These are phyloP conservation scores for Diplotaxis tenuifolia DNA, from an alignment of 345 rosid species.

Conservation along the genomic window DNA sequence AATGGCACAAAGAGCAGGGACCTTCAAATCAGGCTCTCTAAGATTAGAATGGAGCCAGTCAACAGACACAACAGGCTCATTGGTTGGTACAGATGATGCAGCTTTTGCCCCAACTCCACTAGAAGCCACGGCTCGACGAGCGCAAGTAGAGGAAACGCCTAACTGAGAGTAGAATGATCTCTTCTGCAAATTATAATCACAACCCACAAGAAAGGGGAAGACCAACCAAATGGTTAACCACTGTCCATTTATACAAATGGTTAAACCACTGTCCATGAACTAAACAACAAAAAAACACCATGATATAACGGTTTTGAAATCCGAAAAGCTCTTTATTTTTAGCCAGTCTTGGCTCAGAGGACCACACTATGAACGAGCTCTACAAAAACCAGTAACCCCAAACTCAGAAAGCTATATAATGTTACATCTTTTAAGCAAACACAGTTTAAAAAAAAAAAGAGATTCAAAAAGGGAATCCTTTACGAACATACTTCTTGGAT, in stretches of 20 bases:
- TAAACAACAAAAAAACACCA: too few relatives aligned
- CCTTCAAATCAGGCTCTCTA: conserved; percentile 80
- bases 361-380: conserved; percentile 8
- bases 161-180: conserved; percentile 37
- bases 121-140: conserved; percentile 54
- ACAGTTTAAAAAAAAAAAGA: background rate
- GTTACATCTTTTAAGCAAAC: background rate
- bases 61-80: conserved; percentile 83
- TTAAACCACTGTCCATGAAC: too few relatives aligned
- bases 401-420: background rate
- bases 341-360: too few relatives aligned
- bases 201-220: background rate
- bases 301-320: too few relatives aligned
- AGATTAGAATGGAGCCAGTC: conserved; percentile 94
- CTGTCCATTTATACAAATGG: background rate
- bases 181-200: conserved; percentile 44
- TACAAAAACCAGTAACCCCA: conserved; percentile 43
- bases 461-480: conserved; percentile 69
- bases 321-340: too few relatives aligned
- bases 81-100: conserved; percentile 46
- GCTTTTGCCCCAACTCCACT: conserved; percentile 35
- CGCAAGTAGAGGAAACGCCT: conserved; percentile 15
- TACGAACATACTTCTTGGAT: conserved; percentile 46
- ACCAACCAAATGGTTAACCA: background rate
- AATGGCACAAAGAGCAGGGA: conserved; percentile 23